These are phyloP conservation scores for Gelatoporia subvermispora DNA, from an alignment of 768 basidiomycete genomes.

Conservation along the genomic window DNA sequence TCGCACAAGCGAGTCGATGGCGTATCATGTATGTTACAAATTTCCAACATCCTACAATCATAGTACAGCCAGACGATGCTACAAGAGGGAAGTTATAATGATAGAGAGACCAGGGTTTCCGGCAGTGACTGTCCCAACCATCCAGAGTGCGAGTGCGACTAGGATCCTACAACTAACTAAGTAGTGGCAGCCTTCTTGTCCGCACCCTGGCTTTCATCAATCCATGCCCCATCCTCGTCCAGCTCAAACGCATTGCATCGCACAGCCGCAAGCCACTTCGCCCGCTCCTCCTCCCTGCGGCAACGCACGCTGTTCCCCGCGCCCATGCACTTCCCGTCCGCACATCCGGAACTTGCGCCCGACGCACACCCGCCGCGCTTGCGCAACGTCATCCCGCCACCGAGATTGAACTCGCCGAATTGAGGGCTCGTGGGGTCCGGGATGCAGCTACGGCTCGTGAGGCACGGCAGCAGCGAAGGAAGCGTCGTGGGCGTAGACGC, in stretches of 20 bases:
- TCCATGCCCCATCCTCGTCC: constrained; percentile 8
- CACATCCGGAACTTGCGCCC: constrained; percentile 9
- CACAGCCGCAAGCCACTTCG: constrained; percentile 42
- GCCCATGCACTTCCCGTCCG: constrained; percentile 37
- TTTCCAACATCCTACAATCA: too few species aligned
- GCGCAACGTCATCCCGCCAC: constrained; percentile 6
- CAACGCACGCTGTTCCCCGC: constrained; percentile 33
- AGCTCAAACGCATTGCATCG: constrained; percentile 43
- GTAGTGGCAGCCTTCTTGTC: background rate
- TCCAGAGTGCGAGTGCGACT: too few species aligned
- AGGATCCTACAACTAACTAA: too few species aligned
- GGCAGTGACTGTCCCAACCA: too few species aligned
- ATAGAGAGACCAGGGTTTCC: too few species aligned
- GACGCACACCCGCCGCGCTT: constrained; percentile 11
- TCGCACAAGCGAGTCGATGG: too few species aligned
- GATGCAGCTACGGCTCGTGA: constrained; percentile 19
- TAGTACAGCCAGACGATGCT: too few species aligned
- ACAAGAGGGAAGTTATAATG: too few species aligned
- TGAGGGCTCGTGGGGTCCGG: constrained; percentile 33
- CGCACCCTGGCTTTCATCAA: background rate
- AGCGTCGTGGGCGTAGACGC: constrained; percentile 45
- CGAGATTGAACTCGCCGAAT: constrained; percentile 23
- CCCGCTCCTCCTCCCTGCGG: constrained; percentile 38
- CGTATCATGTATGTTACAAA: too few species aligned
- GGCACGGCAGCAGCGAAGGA: constrained; percentile 27